phyloP scores from a whole-genome alignment of 1,284 basidiomycete species.

The Marasmius oreades region DNA sequence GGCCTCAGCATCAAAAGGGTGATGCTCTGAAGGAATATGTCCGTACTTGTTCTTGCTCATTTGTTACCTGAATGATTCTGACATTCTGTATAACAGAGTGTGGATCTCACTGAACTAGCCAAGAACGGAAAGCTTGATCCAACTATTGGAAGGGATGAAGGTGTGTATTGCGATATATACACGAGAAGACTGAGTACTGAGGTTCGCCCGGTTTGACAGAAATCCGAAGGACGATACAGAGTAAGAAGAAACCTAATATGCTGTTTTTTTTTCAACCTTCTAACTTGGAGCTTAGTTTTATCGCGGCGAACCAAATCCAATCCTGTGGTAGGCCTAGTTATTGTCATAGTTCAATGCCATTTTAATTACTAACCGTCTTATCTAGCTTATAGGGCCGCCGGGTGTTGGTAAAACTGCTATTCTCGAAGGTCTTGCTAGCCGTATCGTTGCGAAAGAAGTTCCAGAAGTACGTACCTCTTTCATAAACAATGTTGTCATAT shows the following conservation, averaged over 20 bases:
- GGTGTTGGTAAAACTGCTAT: constrained; percentile 93
- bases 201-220: constrained; percentile 45
- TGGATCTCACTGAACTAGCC: constrained; percentile 84
- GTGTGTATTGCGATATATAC: constrained; percentile 26
- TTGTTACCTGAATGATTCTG: background rate
- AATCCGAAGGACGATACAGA: constrained; percentile 88
- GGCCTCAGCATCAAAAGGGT: constrained; percentile 67
- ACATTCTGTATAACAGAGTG: constrained; percentile 43
- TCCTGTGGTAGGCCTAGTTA: constrained; percentile 60
- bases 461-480: constrained; percentile 62
- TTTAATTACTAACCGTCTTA: background rate
- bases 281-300: constrained; percentile 43
- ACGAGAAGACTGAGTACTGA: too few relatives aligned
- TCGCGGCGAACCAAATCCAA: constrained; percentile 85
- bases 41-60: constrained; percentile 24
- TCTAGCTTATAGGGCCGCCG: constrained; percentile 71
- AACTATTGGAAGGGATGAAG: constrained; percentile 85
- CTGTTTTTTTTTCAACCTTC: constrained; percentile 15
- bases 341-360: background rate
- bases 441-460: constrained; percentile 88
- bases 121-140: constrained; percentile 85
- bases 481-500: background rate
- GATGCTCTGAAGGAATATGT: constrained; percentile 84
- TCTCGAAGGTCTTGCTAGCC: constrained; percentile 84
- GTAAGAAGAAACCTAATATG: constrained; percentile 34